Base-by-base conservation (phyloP, 768 basidiomycete genomes). In the Sporobolomyces pararoseus region DNA sequence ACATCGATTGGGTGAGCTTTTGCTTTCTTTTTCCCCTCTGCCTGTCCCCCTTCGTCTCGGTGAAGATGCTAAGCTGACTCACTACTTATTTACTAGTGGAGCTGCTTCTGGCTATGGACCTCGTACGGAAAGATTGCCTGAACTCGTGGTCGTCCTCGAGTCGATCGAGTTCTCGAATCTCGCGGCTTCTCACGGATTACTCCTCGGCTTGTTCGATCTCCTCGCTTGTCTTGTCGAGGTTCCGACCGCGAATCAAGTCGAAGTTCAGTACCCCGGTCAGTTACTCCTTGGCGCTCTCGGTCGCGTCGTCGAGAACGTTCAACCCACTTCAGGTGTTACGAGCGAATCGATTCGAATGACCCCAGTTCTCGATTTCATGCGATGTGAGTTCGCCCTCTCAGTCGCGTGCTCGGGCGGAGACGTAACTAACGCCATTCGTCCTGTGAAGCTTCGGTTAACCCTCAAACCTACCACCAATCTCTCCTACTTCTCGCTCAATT, bases 401-500 rank as follows among this genome's bases (percentile, higher is more conserved):
- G 74, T 25, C 50, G 7, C 7, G n/a, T 27, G 7, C n/a, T n/a
- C n/a, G n/a, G n/a, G n/a, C n/a, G n/a, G n/a, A n/a, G n/a, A n/a
- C n/a, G n/a, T n/a, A n/a, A n/a, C n/a, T n/a, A n/a, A n/a, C n/a
- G n/a, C n/a, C n/a, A n/a, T n/a, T n/a, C n/a, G n/a, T n/a, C n/a
- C n/a, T n/a, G n/a, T n/a, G 14, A 71, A 94, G 93, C 88, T 21
- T 88, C 92, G 3, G 86, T 86, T 51, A 96, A 94, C 75, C 94
- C 95, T 1, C 93, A 97, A 77, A 95, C 91, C 0, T 93, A 93
- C 81, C 87, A 97, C 74, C 90, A 95, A 78, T 91, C 92, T 0
- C 82, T 98, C 4, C 83, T 97, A 31, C 83, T 98, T 37, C 88
- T 96, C 80, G 88, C 92, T 7, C 88, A 84, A 70, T 80, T 98